These are phyloP conservation scores for Rachicladosporium sp. DNA, from an alignment of 2,329 filamentous ascomycete genomes.

Conservation along the genomic window DNA sequence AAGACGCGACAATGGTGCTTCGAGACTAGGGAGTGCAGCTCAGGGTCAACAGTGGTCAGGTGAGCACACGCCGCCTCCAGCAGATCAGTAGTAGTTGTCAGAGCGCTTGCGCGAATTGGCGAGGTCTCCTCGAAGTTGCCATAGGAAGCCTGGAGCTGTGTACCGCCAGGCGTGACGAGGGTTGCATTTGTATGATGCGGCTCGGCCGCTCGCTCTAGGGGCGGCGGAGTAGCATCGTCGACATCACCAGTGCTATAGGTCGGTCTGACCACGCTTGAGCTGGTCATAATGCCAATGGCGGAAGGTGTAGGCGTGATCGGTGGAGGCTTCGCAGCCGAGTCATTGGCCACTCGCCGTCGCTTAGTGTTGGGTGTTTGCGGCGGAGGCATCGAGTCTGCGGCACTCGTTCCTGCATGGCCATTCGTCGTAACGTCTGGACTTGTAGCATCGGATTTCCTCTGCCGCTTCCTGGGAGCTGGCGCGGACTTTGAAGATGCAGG, in stretches of 20 bases:
- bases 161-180: conserved; percentile 59
- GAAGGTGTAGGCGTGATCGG: conserved; percentile 39
- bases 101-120: conserved; percentile 24
- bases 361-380: conserved; percentile 19
- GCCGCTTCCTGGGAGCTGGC: conserved; percentile 14
- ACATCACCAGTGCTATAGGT: conserved; percentile 30
- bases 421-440: conserved; percentile 8
- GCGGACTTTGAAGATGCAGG: conserved; percentile 4
- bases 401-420: conserved; percentile 7
- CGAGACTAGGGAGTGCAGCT: conserved; percentile 59
- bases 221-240: conserved; percentile 21
- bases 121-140: conserved; percentile 26
- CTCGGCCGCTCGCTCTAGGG: conserved; percentile 44
- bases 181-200: conserved; percentile 56
- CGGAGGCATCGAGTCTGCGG: conserved; percentile 14
- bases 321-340: conserved; percentile 17
- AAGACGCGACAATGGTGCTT: conserved; percentile 68
- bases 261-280: conserved; percentile 13
- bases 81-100: conserved; percentile 41
- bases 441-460: conserved; percentile 11
- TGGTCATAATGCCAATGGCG: conserved; percentile 35
- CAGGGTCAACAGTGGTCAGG: conserved; percentile 59
- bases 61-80: conserved; percentile 65
- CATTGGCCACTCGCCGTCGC: conserved; percentile 15
- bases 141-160: conserved; percentile 44